Evolutionary conservation across 805 yeast genomes (phyloP), one percentile per base, ranked within the genome.

Genomic region (Saturnispora quitensis): DNA sequence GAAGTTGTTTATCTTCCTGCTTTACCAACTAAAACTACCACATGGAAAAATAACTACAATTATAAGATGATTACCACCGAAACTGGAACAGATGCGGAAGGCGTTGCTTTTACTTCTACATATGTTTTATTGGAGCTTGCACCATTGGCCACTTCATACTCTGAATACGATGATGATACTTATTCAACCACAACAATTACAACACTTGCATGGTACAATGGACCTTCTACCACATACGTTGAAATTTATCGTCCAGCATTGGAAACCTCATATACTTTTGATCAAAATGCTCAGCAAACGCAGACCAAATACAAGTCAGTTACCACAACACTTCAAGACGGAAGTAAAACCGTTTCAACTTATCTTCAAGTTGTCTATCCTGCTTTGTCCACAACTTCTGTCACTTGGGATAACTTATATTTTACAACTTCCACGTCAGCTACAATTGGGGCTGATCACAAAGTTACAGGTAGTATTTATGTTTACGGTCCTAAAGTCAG

Each of bases 171-270:
- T 45, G 15, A 15, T 4, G 33, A n/a, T 15, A 18, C 4, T 12
- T 50, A 33, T 42, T 25, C 42, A 9, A 45, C 49, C n/a, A 7
- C 25, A 7, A 25, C 36, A 7, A 8, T 27, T 27, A 35, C 43
- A n/a, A 27, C 34, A 20, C 8, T 10, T 12, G 28, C 28, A 7
- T 24, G 36, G 27, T 18, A 18, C 3, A 36, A 18, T 3, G 40
- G 42, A 25, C 28, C 38, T 13, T 31, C 50, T 5, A 24, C 27
- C 31, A 40, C 53, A 4, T 40, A 34, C 5, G 24, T 50, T 45
- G 33, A 20, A 12, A 42, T 50, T 22, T 31, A 22, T 27, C 49
- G 53, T 25, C 53, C 54, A 17, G 18, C 47, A 7, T 22, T 44
- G 18, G 17, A 34, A 18, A 52, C 49, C 13, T 17, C 33, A 34